Base-by-base conservation (phyloP, 371 early-diverging fungal genomes). In the Blyttiomyces sp. region DNA sequence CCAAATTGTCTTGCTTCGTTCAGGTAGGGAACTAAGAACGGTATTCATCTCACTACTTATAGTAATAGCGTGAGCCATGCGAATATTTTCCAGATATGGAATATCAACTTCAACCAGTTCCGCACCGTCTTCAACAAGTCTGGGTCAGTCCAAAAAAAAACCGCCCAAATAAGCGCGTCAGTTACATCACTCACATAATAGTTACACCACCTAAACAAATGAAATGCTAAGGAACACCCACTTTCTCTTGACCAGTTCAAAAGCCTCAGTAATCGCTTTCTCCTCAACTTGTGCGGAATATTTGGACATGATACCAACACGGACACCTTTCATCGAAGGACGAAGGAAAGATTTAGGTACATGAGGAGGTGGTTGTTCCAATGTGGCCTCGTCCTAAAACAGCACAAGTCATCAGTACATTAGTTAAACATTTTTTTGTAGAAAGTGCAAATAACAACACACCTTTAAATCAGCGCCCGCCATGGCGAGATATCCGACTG, bases 31-130 rank as follows among this genome's bases (percentile, higher is more conserved):
- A 23, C 26, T 5, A 3, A 60, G 16, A 4, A 42, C 23, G 42
- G 33, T 51, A 27, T 43, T 57, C 76, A 88, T 84, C 70, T 90
- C 91, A 17, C 79, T 67, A 16, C 69, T 75, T 49, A 89, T 87
- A 2, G 87, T 82, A 23, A 86, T 70, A 17, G 71, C 53, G 63
- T 90, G 91, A 0, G 88, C 88, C 63, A 77, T 54, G 35, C 71
- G 60, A 19, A 71, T 66, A 28, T 77, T 61, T 21, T 83, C 76
- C 2, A 90, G 62, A 45, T 86, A 82, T n/a, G 85, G 85, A 54
- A 88, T 78, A n/a, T 70, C 74, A 58, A 88, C 76, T 19, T 83
- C 82, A 0, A 86, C 80, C 24, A 88, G 49, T 3, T 68, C 69
- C 0, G 89, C 91, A 4, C 89, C 89, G 36, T 73, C 34, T n/a